Base-by-base conservation (phyloP, 2,329 filamentous ascomycete species). In the Sporothrix pseudoabietina region DNA sequence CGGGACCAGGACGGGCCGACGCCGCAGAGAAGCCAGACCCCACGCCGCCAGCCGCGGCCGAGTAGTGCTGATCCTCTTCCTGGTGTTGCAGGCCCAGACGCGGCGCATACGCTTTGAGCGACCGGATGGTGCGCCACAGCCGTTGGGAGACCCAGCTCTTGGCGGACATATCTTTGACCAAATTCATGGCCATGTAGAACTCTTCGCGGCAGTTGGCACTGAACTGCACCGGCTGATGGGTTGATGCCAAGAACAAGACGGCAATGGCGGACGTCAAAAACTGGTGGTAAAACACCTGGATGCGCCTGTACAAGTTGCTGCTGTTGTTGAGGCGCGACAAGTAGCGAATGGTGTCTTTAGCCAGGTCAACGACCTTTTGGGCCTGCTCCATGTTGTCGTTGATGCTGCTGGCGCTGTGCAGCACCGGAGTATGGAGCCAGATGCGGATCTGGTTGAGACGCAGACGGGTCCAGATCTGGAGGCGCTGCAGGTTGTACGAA, bases 391-490 rank as follows among this genome's bases (percentile, higher is more conserved):
- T 86, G 79, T 97, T 91, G 73, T 91, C 88, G 82, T 92, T 89
- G 78, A 98, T 98, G 77, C 91, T 94, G 14, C 89, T 92, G 3
- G 93, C 90, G 22, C 92, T 95, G 80, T 97, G 93, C 9, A 98
- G 84, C 2, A 97, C 90, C 0, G 94, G 94, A 0, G 94, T 92
- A 80, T 97, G 94, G 39, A 98, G 92, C 80, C 76, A 77, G 69
- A 77, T 76, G 69, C 76, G 76, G 26, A 77, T 76, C 76, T 97
- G 94, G 78, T 97, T 98, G 57, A 94, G 89, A 54, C 94, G 89
- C 19, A 98, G 84, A 79, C 97, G 96, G 22, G 96, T 91, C 80
- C 96, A 90, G 65, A 98, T 91, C 74, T 92, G 91, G 14, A 97
- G 84, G 5, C 94, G 90, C 77, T 91, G 90, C 26, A 91, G 83